Evolutionary conservation across 2,329 filamentous ascomycete genomes (phyloP), one percentile per base, ranked within the genome.

Genomic region (Mariannaea sp.): DNA sequence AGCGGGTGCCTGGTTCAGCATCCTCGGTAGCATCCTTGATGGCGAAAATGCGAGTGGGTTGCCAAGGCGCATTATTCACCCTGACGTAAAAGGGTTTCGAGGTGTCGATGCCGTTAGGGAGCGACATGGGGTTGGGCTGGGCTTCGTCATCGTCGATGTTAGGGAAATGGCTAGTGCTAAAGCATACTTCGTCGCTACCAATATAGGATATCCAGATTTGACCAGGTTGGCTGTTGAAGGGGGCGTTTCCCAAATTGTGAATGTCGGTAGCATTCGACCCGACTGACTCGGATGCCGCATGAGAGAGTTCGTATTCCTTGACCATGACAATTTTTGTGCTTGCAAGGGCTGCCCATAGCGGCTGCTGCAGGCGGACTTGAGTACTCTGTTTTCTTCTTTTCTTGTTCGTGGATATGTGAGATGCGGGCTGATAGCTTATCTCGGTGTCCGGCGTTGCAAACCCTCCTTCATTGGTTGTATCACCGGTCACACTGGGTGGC

Each of bases 261-360:
- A 88, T 85, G 67, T 90, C 87, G 67, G 86, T 90, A 64, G 86
- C 85, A 68, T 89, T 87, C 61, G 88, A 86, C 66, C 87, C 87
- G 26, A 83, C 84, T 44, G 86, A 87, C 73, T 92, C 89, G 49
- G 84, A 83, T 55, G 87, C 82, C 53, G 87, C 85, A 70, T 89
- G 86, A 61, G 89, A 93, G 70, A 95, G 83, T 74, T 92, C 88
- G 65, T 90, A 90, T 73, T 92, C 92, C 76, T 96, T 94, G 68
- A 95, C 87, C 75, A 96, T 91, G 65, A 94, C 93, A 70, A 97
- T 92, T 80, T 97, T 97, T 68, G 92, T 96, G 75, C 91, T 96
- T 45, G 92, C 92, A 64, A 97, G 83, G 41, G 92, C 92, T 59
- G 92, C 91, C 92, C 92, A 97, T 60, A 97, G 83, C 42, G 92